Evolutionary conservation across 2,329 filamentous ascomycete genomes (phyloP), one percentile per base, ranked within the genome.

Genomic region (Pseudovirgaria hyperparasitica): DNA sequence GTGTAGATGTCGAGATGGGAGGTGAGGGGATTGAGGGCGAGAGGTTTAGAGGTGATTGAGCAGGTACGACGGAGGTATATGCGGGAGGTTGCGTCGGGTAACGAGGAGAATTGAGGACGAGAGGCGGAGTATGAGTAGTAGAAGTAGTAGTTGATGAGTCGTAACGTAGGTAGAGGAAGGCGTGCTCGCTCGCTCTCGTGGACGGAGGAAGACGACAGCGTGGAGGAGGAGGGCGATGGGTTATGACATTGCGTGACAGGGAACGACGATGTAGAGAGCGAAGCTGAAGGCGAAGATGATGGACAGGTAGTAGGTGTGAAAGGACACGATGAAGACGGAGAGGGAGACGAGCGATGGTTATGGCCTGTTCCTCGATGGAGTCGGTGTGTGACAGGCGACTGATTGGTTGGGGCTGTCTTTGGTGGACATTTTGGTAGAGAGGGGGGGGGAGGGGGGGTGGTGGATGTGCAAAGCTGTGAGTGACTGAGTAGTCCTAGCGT

Each of bases 31-130:
- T 16, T 25, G 21, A 41, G 43, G 38, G 36, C 34, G 35, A 38
- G 32, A 50, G 47, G 30, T 37, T 34, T 19, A 17, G 29, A 26
- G 19, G 18, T 26, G 25, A 32, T 35, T 34, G 26, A 27, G 37
- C 32, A 29, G 30, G 35, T 37, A 28, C 28, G 33, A 38, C 27
- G 30, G 23, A 36, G 36, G 33, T 26, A 28, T 46, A 45, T 41
- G 43, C 48, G 45, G 43, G 40, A 25, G 36, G 36, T 25, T 36
- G 38, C 33, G 34, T 29, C 34, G 34, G 20, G 36, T 36, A 43
- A 40, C 33, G 46, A 46, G 45, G 48, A 43, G 43, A 41, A 38
- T 43, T 42, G 35, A 42, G 31, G 34, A 34, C 26, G 9, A 22
- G n/a, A 10, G 16, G 14, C 15, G 9, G 19, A 17, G 13, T 8